phyloP scores from a whole-genome alignment of 2,329 filamentous ascomycete species.

The Xylaria sp. region DNA sequence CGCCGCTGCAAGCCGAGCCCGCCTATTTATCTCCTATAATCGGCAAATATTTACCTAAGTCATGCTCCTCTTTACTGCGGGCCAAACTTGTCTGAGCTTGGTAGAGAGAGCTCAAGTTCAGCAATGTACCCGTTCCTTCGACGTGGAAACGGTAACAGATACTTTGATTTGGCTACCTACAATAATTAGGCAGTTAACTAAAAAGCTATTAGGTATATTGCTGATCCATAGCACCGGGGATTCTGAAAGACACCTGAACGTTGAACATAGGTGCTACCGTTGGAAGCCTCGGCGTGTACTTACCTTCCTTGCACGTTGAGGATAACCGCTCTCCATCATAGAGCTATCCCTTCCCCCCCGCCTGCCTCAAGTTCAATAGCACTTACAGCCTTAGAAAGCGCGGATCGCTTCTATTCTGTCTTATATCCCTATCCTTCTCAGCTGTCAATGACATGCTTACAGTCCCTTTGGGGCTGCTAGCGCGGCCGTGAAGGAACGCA shows the following conservation, averaged over 20 bases:
- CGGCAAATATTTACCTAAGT: slow-evolving; percentile 38
- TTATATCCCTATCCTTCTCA: neutral
- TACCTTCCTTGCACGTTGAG: slow-evolving; percentile 25
- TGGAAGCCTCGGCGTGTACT: slow-evolving; percentile 16
- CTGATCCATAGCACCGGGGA: slow-evolving; percentile 16
- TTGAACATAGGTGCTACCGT: slow-evolving; percentile 6
- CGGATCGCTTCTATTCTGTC: slow-evolving; percentile 6
- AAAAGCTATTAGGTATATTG: slow-evolving; percentile 26
- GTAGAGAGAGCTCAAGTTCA: neutral
- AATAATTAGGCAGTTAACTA: slow-evolving; percentile 23
- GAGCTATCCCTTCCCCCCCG: neutral
- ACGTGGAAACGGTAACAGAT: slow-evolving; percentile 6
- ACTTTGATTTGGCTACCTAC: slow-evolving; percentile 25
- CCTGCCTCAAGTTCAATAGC: slow-evolving; percentile 3
- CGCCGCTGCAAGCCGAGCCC: slow-evolving; percentile 45
- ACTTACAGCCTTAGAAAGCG: neutral
- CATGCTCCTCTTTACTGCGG: slow-evolving; percentile 1
- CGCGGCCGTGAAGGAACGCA: slow-evolving; percentile 35
- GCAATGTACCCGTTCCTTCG: neutral
- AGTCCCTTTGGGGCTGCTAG: neutral
- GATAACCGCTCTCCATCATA: slow-evolving; percentile 5
- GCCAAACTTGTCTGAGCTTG: slow-evolving; percentile 1
- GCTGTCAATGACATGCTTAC: slow-evolving; percentile 12
- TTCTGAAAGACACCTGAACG: neutral
- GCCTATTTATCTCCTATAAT: slow-evolving; percentile 27